A percentile compares a stretch with the other conserved stretches of the same genome.
phyloP scores from a whole-genome alignment of 2,329 filamentous ascomycete genomes.

The Eurotiales sp. region DNA sequence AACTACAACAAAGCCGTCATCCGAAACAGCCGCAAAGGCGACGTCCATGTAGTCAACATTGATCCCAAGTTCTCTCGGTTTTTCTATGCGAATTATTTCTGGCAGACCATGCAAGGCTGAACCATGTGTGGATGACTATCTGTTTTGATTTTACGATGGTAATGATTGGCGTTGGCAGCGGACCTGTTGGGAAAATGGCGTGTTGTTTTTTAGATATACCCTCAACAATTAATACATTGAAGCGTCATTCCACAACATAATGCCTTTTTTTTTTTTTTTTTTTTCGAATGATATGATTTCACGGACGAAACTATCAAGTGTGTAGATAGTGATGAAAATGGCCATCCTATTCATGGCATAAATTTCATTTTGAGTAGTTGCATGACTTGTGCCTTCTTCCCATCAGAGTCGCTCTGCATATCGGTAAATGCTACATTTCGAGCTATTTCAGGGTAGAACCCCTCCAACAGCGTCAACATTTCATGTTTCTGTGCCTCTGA shows the following conservation, averaged over 20 bases:
- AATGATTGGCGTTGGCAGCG: slow-evolving; percentile 7
- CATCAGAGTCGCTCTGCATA: slow-evolving; percentile 19
- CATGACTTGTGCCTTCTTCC: slow-evolving; percentile 13
- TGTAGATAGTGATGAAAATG: background rate
- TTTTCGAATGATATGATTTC: too few species aligned
- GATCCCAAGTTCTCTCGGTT: slow-evolving; percentile 87
- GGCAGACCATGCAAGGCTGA: slow-evolving; percentile 68
- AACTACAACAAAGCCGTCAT: slow-evolving; percentile 84
- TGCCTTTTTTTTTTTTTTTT: too few species aligned
- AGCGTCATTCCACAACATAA: background rate
- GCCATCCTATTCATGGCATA: background rate
- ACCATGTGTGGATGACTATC: too few species aligned
- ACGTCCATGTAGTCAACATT: slow-evolving; percentile 92
- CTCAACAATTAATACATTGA: background rate
- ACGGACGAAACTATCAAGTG: too few species aligned
- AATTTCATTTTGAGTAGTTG: slow-evolving; percentile 8
- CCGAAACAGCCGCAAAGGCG: slow-evolving; percentile 78
- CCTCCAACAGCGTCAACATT: slow-evolving; percentile 27
- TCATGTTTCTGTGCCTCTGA: slow-evolving; percentile 18
- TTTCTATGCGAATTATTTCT: slow-evolving; percentile 96
- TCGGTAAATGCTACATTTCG: background rate
- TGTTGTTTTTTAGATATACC: slow-evolving; percentile 5
- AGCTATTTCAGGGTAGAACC: slow-evolving; percentile 24
- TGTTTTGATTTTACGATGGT: background rate
- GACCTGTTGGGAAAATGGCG: background rate